Percentiles rank a stretch among this genome's conserved stretches.
phyloP scores from a whole-genome alignment of 805 yeast genomes.

The Metschnikowia borealis region DNA sequence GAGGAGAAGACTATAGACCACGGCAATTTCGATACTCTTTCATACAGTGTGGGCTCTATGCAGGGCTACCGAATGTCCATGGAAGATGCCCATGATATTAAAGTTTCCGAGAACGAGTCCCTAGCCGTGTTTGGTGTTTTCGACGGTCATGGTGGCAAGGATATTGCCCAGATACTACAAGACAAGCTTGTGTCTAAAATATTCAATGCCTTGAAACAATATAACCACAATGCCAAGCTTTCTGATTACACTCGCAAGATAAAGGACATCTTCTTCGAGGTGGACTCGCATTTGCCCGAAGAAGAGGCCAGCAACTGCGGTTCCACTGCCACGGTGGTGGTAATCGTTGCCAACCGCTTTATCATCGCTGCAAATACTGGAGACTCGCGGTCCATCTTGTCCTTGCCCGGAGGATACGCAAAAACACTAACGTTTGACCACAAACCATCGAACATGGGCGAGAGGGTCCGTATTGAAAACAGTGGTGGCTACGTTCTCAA shows the following conservation, averaged over 20 bases:
- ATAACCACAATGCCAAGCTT: slow-evolving; percentile 6
- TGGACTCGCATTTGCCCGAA: slow-evolving; percentile 32
- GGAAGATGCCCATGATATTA: slow-evolving; percentile 69
- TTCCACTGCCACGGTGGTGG: slow-evolving; percentile 37
- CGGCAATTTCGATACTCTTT: slow-evolving; percentile 41
- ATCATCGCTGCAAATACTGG: slow-evolving; percentile 69
- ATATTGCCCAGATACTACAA: slow-evolving; percentile 53
- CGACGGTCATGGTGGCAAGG: slow-evolving; percentile 80
- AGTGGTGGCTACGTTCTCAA: slow-evolving; percentile 35
- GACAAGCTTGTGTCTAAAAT: slow-evolving; percentile 36
- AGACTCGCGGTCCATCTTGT: slow-evolving; percentile 65
- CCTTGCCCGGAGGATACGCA: slow-evolving; percentile 46
- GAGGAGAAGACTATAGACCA: slow-evolving; percentile 61
- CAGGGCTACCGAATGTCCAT: slow-evolving; percentile 72
- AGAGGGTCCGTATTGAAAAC: slow-evolving; percentile 40
- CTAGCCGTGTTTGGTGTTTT: slow-evolving; percentile 62
- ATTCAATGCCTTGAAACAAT: slow-evolving; percentile 25
- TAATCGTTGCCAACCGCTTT: slow-evolving; percentile 27
- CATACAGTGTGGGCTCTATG: slow-evolving; percentile 69
- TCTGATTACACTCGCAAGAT: slow-evolving; percentile 18
- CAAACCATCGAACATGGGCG: slow-evolving; percentile 42
- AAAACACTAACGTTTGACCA: slow-evolving; percentile 49
- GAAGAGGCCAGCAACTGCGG: slow-evolving; percentile 33
- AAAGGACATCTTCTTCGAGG: slow-evolving; percentile 33
- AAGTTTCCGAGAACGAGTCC: slow-evolving; percentile 41